A percentile compares a stretch with the other conserved stretches of the same genome.
These are phyloP conservation scores for Cornus suecica DNA, from an alignment of 148 eudicot species.

Conservation along the genomic window DNA sequence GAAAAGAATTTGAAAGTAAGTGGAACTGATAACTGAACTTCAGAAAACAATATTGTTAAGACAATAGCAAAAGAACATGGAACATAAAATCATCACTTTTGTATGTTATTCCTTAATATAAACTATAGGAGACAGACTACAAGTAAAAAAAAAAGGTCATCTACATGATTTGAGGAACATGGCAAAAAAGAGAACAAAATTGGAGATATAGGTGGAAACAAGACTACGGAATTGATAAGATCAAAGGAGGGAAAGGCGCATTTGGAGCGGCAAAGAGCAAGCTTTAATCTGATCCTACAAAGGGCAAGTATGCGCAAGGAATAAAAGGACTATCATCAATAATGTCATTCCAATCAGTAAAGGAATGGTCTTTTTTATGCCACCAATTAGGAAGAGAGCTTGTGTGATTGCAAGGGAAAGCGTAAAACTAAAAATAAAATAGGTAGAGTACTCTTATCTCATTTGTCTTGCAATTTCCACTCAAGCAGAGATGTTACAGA, in stretches of 20 bases:
- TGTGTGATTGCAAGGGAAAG: not conserved
- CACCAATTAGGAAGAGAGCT: too few relatives aligned
- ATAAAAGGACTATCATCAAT: too few relatives aligned
- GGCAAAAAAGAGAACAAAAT: not conserved
- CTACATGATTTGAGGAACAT: not conserved
- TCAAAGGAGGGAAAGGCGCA: not conserved
- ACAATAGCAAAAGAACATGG: not conserved
- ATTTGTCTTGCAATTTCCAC: not conserved
- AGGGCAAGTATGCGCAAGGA: too few relatives aligned
- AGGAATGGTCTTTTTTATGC: not conserved
- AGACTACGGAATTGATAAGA: too few relatives aligned
- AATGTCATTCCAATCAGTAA: too few relatives aligned
- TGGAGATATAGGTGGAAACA: not conserved
- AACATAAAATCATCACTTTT: not conserved
- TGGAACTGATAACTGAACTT: not conserved
- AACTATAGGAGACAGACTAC: not conserved
- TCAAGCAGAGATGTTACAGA: not conserved
- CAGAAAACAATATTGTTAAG: not conserved
- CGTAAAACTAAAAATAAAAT: not conserved
- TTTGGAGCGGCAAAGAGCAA: too few relatives aligned
- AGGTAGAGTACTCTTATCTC: not conserved
- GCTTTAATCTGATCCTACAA: too few relatives aligned
- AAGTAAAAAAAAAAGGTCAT: not conserved
- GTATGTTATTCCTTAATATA: not conserved
- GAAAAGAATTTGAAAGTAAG: slow-evolving; percentile 24